Conservation (phyloP, 768 basidiomycete genomes). For the Suillus paluster region DNA sequence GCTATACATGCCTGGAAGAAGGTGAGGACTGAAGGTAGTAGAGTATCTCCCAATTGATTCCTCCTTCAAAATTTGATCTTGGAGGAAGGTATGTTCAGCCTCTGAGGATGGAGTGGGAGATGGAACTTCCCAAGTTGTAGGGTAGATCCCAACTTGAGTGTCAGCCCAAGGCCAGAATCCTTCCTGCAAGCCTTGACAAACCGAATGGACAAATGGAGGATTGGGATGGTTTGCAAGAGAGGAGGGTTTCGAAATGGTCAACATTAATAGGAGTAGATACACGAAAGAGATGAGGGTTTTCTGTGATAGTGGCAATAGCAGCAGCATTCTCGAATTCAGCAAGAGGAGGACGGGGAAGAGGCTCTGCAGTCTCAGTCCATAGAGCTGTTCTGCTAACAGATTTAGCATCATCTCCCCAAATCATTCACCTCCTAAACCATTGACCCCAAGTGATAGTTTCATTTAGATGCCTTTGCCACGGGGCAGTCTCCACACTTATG, state of each 20-base stretch:
- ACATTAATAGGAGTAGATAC: conserved; percentile 31
- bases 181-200: too few species aligned
- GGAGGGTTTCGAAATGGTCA: conserved; percentile 22
- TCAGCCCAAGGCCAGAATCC: too few species aligned
- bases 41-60: too few species aligned
- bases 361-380: too few species aligned
- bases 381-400: too few species aligned
- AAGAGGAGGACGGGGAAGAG: background rate
- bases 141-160: too few species aligned
- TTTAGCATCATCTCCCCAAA: background rate
- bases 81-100: too few species aligned
- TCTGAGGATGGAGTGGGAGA: too few species aligned
- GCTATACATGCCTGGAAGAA: too few species aligned
- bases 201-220: background rate
- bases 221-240: conserved; percentile 25
- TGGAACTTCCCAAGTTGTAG: too few species aligned
- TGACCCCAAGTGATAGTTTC: background rate
- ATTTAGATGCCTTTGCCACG: background rate
- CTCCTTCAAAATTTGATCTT: too few species aligned
- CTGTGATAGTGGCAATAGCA: background rate
- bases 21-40: too few species aligned
- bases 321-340: background rate
- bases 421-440: background rate
- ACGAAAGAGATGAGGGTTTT: conserved; percentile 18
- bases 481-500: background rate